phyloP scores from a whole-genome alignment of 495 filamentous ascomycete genomes.

The Venustampulla echinocandica region DNA sequence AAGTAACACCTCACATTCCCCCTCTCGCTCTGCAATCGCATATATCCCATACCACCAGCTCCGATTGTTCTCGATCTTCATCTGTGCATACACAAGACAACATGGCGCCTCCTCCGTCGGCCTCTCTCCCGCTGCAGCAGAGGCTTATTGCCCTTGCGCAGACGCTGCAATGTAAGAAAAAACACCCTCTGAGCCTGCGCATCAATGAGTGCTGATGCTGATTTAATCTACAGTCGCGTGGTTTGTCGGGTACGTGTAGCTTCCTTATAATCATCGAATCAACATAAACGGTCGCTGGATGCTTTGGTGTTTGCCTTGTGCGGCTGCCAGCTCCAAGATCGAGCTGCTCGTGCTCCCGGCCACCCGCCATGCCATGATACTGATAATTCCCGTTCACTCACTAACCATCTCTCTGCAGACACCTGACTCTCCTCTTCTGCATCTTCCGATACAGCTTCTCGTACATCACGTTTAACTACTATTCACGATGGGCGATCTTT shows the following conservation, averaged over 20 bases:
- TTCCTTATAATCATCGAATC: too few relatives aligned
- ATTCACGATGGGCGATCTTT: slow-evolving; percentile 61
- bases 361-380: slow-evolving; percentile 15
- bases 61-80: too few relatives aligned
- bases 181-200: slow-evolving; percentile 18
- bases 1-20: neutral
- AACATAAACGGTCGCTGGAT: neutral
- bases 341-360: too few relatives aligned
- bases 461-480: slow-evolving; percentile 75
- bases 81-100: slow-evolving; percentile 2
- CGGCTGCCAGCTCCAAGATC: slow-evolving; percentile 2
- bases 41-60: neutral
- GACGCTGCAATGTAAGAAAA: slow-evolving; percentile 71
- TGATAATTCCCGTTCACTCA: neutral
- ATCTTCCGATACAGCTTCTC: slow-evolving; percentile 74
- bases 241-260: slow-evolving; percentile 74
- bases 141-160: slow-evolving; percentile 68
- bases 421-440: slow-evolving; percentile 74
- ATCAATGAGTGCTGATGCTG: slow-evolving; percentile 10
- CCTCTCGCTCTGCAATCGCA: neutral
- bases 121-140: slow-evolving; percentile 60
- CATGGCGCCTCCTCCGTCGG: slow-evolving; percentile 77
- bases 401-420: slow-evolving; percentile 39
- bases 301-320: neutral
- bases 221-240: slow-evolving; percentile 46